Evolutionary conservation across 2,329 filamentous ascomycete genomes (phyloP), one percentile per base, ranked within the genome.

Genomic region (Periconia sp.): DNA sequence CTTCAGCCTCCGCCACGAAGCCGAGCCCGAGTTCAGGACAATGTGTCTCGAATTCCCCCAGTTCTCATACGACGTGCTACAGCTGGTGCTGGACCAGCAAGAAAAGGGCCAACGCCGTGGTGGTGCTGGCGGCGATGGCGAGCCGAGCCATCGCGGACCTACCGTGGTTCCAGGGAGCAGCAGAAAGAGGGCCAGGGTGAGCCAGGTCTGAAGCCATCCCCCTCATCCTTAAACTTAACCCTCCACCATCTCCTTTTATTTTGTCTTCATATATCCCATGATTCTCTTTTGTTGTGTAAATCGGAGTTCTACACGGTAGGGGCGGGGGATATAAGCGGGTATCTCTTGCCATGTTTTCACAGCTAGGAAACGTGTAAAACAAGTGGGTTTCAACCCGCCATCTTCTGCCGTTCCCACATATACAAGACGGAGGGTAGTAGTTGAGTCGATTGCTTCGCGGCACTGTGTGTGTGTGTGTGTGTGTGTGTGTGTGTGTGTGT

Each of bases 41-140:
- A 85, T 96, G 75, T 96, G 92, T 77, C 77, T 96, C 71, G 90
- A 96, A 76, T 92, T 87, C 71, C 92, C 92, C 17, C 89, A 95
- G 70, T 97, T 97, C 71, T 89, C 89, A 68, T 97, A 92, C 78
- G 92, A 97, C 74, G 90, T 97, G 52, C 84, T 97, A 55, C 92
- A 85, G 61, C 59, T 91, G 59, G 77, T 81, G 54, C 74, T 81
- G 14, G 79, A 81, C 64, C 72, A 74, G 59, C 75, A 78, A 61
- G 79, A 81, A 71, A 79, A 78, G 77, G 64, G 73, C 37, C 54
- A 55, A 19, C 54, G 59, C 6, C 48, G 61, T 44, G 56, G 54
- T 11, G 58, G 53, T 15, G n/a, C n/a, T n/a, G 54, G 54, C 40
- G 55, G 54, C 31, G 64, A 65, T 18, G 58, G 59, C 10, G 57